A percentile compares a stretch with the other conserved stretches of the same genome.
Conservation (phyloP, 1,139 yeast genomes). For the Pneumocystis oryctolagi region DNA sequence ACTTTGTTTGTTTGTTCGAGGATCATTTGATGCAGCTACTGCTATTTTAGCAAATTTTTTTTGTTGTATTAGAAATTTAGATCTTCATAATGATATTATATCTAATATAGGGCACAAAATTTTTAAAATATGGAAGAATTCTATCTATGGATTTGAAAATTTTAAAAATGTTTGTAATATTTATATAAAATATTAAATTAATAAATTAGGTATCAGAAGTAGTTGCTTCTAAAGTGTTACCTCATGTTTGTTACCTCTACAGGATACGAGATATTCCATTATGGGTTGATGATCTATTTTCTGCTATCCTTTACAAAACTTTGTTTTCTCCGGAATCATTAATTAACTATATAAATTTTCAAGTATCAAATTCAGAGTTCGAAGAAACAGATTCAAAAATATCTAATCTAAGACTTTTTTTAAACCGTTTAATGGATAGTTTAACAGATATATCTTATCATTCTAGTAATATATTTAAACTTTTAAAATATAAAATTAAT, state of each 20-base stretch:
- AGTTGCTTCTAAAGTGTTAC: not conserved
- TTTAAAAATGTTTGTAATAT: not conserved
- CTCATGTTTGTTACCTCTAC: not conserved
- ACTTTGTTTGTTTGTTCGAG: not conserved
- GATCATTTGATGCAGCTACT: not conserved
- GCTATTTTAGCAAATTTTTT: not conserved
- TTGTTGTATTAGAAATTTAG: not conserved
- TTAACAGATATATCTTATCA: not conserved
- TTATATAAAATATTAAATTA: not conserved
- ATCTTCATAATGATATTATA: not conserved
- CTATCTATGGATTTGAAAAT: not conserved
- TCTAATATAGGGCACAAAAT: not conserved
- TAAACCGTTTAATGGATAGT: not conserved
- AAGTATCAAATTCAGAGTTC: not conserved
- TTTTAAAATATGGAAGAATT: not conserved
- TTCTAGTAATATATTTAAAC: not conserved
- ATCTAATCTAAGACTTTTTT: not conserved
- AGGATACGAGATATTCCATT: not conserved
- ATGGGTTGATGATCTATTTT: not conserved
- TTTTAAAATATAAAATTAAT: not conserved
- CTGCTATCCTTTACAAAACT: not conserved
- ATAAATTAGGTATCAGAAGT: not conserved
- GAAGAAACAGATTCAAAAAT: not conserved
- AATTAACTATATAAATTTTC: not conserved
- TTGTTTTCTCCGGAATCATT: not conserved